Evolutionary conservation across 371 early-diverging fungal species (phyloP).

Genomic region (Apophysomyces elegans): DNA sequence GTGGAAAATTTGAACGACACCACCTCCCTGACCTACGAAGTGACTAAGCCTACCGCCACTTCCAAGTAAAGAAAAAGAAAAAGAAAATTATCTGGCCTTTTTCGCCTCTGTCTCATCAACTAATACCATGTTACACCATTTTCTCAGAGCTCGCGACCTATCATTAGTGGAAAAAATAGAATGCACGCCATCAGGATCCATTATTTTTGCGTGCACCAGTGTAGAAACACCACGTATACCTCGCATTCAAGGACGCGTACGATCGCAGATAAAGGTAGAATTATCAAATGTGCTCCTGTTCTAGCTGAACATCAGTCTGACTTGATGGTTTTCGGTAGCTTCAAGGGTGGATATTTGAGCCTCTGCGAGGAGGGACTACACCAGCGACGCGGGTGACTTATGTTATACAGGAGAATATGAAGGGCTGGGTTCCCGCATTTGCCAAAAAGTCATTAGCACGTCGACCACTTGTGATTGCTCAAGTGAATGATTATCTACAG

Average conservation of each 20-base stretch:
- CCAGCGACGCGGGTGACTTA: slow-evolving; percentile 67
- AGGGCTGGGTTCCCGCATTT: slow-evolving; percentile 69
- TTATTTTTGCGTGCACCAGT: slow-evolving; percentile 70
- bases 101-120: too few species aligned
- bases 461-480: slow-evolving; percentile 66
- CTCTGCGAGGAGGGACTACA: slow-evolving; percentile 47
- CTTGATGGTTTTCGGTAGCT: slow-evolving; percentile 21
- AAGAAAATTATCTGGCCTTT: too few species aligned
- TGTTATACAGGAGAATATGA: slow-evolving; percentile 51
- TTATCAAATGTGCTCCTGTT: background rate
- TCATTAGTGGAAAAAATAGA: slow-evolving; percentile 54
- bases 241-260: slow-evolving; percentile 54
- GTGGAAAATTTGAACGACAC: slow-evolving; percentile 59
- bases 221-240: slow-evolving; percentile 71
- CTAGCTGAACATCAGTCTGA: background rate
- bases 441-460: slow-evolving; percentile 67
- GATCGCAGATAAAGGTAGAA: slow-evolving; percentile 61
- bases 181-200: slow-evolving; percentile 50
- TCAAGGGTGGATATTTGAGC: slow-evolving; percentile 73
- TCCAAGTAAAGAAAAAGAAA: slow-evolving; percentile 37
- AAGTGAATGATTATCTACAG: slow-evolving; percentile 66
- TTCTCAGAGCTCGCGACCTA: slow-evolving; percentile 41
- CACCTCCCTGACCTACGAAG: slow-evolving; percentile 58
- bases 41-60: slow-evolving; percentile 52
- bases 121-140: too few species aligned